Conservation (phyloP, 23 red algal genomes). For the Gracilaria domingensis region DNA sequence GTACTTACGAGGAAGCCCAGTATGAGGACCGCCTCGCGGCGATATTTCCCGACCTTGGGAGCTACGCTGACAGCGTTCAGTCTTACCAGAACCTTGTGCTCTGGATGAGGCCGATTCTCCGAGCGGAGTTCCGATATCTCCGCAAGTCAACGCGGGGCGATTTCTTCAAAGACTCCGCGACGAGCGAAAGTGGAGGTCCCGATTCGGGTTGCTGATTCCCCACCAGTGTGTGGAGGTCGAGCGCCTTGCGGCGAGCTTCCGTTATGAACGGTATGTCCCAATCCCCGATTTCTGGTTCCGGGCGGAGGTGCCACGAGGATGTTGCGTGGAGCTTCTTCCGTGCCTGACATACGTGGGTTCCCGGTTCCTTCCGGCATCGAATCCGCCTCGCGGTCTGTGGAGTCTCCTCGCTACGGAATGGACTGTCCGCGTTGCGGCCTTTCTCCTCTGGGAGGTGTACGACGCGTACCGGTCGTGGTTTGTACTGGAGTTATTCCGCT, state of each 20-base stretch:
- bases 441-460: conserved; percentile 4
- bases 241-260: background rate
- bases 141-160: background rate
- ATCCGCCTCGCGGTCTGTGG: background rate
- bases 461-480: background rate
- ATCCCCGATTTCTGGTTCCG: background rate
- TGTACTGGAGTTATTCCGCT: background rate
- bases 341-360: conserved; percentile 3
- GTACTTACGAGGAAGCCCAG: conserved; percentile 16
- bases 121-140: conserved; percentile 20
- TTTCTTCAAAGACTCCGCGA: background rate
- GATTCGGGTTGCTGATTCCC: background rate
- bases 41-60: background rate
- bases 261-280: background rate
- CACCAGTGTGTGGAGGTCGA: conserved; percentile 17
- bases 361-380: background rate
- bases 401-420: conserved; percentile 1
- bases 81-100: background rate
- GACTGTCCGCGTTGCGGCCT: background rate
- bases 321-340: conserved; percentile 2
- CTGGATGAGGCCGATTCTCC: background rate
- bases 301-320: conserved; percentile 4
- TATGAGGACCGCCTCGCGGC: background rate
- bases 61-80: background rate
- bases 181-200: conserved; percentile 1